Percentiles rank a stretch among this genome's conserved stretches.
Evolutionary conservation across 495 filamentous ascomycete genomes (phyloP).

Genomic region (Aspergillus egyptiacus): DNA sequence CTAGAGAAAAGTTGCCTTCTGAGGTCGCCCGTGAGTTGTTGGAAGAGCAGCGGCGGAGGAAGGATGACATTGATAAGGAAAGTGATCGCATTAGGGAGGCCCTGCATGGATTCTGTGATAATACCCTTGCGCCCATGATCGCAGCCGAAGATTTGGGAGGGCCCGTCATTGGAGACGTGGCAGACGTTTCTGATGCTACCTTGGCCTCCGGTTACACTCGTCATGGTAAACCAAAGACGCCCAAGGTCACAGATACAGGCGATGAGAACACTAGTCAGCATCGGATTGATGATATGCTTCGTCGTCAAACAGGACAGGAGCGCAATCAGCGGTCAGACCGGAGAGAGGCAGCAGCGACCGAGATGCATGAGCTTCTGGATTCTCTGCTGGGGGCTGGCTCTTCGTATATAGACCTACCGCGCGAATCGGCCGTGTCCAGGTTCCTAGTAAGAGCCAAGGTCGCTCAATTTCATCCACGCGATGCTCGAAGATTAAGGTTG

Average conservation of each 20-base stretch:
- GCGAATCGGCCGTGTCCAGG: constrained; percentile 73
- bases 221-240: constrained; percentile 63
- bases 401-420: constrained; percentile 61
- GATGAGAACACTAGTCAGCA: constrained; percentile 50
- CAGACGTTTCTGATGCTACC: constrained; percentile 54
- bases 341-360: constrained; percentile 56
- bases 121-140: constrained; percentile 70
- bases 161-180: constrained; percentile 70
- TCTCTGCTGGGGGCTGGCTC: constrained; percentile 55
- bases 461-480: constrained; percentile 79
- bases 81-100: constrained; percentile 53
- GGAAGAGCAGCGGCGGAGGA: constrained; percentile 51
- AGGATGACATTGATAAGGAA: constrained; percentile 47
- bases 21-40: constrained; percentile 57
- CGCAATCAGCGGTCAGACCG: constrained; percentile 43
- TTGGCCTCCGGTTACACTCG: constrained; percentile 66
- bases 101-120: constrained; percentile 66
- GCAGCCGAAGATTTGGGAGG: constrained; percentile 84
- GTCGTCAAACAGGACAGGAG: constrained; percentile 29
- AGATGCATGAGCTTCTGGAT: constrained; percentile 63
- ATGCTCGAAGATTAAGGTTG: constrained; percentile 67
- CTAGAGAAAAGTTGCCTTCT: constrained; percentile 49
- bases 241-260: constrained; percentile 39
- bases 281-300: constrained; percentile 71
- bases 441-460: constrained; percentile 82